phyloP scores from a whole-genome alignment of 305 asterid species.

The Fraxinus velutina region DNA sequence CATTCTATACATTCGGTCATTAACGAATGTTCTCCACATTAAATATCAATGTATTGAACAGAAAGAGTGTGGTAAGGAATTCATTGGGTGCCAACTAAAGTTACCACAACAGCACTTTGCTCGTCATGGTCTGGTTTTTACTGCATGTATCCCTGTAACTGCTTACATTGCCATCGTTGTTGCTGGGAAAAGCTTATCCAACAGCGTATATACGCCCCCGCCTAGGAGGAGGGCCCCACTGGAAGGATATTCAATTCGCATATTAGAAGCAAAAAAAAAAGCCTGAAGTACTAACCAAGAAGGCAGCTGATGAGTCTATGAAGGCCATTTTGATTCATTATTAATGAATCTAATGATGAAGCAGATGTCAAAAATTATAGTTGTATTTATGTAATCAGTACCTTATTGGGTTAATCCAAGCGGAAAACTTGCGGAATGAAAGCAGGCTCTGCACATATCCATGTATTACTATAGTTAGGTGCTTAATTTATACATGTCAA shows the following conservation, averaged over 20 bases:
- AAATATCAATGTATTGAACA: background rate
- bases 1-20: background rate
- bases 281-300: background rate
- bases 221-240: constrained; percentile 88
- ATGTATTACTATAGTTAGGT: constrained; percentile 15
- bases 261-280: background rate
- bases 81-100: background rate
- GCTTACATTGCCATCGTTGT: constrained; percentile 23
- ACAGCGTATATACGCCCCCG: constrained; percentile 71
- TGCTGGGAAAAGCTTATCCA: constrained; percentile 39
- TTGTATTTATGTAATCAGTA: constrained; percentile 17
- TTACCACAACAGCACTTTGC: background rate
- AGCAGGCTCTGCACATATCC: constrained; percentile 66
- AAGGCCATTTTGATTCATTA: background rate
- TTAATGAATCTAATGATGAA: background rate
- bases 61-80: background rate
- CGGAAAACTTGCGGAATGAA: constrained; percentile 77
- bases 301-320: background rate
- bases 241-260: constrained; percentile 19
- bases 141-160: background rate
- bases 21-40: background rate
- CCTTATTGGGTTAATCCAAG: constrained; percentile 88
- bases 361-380: background rate
- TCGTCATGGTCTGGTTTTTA: background rate
- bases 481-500: background rate